Base-by-base conservation (phyloP, 345 rosid species). In the Gossypium herbaceum region DNA sequence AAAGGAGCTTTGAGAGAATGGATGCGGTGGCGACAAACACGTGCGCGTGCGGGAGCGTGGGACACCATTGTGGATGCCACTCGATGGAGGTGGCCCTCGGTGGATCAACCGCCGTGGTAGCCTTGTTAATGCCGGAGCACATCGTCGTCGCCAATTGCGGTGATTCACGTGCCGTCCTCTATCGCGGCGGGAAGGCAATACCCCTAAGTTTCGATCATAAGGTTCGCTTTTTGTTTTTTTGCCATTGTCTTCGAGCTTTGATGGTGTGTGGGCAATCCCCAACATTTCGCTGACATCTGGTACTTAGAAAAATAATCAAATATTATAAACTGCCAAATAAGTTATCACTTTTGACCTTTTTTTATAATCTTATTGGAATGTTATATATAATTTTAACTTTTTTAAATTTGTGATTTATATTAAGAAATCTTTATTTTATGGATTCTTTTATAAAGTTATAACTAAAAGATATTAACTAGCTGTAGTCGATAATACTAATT, bases 121-220 rank as follows among this genome's bases (percentile, higher is more conserved):
- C 86, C 7, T 24, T 86, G 16, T 52, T 87, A 22, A 85, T 86
- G 22, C 61, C 73, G 0, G 80, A 82, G 24, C 77, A 78, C 45
- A 80, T 89, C 54, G 68, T 86, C 19, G 86, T 89, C 12, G 93
- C 89, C 19, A 89, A 87, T 67, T 85, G 89, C 71, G 91, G 93
- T 7, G 93, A 87, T 75, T 89, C 93, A 51, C 91, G 90, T 59
- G 90, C 91, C 77, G 89, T 87, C 68, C 88, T 89, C n/a, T 81
- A 84, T 78, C 84, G 88, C 0, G 87, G 75, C 4, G 85, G 90
- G 7, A 77, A 59, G 73, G 85, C 86, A 16, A 24, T 85, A 47
- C 87, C 91, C 19, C 86, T 89, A 20, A 83, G 86, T 43, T 69
- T 62, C 12, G 93, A 89, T 80, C 93, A 87, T 57, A 89, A 87